Conservation (phyloP, 768 basidiomycete species). For the Lactifluus pinguis region DNA sequence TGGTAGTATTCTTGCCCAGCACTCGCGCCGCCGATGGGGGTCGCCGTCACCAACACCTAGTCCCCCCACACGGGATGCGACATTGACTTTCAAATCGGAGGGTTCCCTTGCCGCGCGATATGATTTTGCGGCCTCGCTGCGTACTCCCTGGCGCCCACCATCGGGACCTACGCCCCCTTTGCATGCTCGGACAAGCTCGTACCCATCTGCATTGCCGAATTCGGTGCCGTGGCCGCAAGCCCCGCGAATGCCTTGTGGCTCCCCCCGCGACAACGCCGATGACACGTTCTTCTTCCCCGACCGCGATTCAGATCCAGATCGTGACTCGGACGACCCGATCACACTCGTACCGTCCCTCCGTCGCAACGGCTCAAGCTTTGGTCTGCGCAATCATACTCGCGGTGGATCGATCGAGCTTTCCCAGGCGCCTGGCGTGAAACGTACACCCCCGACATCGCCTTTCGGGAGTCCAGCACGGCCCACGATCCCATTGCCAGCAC, state of each 20-base stretch:
- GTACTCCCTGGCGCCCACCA: conserved; percentile 36
- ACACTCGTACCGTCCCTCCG: conserved; percentile 9
- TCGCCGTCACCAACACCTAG: conserved; percentile 17
- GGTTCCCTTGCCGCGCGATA: conserved; percentile 46
- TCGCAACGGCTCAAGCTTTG: conserved; percentile 1
- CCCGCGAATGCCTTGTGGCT: neutral
- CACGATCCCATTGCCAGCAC: neutral
- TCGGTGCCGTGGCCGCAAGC: conserved; percentile 34
- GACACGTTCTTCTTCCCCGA: neutral
- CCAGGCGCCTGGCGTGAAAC: conserved; percentile 3
- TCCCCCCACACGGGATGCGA: conserved; percentile 8
- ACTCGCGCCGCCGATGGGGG: conserved; percentile 16
- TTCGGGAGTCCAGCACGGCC: conserved; percentile 2
- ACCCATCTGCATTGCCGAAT: conserved; percentile 33
- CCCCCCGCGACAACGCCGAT: conserved; percentile 1
- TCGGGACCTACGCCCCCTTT: conserved; percentile 20
- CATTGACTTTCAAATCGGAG: conserved; percentile 25
- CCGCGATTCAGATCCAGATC: conserved; percentile 13
- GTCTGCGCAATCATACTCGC: conserved; percentile 13
- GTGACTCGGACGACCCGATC: conserved; percentile 11
- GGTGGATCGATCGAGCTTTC: conserved; percentile 5
- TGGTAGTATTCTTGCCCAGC: conserved; percentile 23
- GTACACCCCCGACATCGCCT: conserved; percentile 16
- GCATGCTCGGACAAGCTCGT: conserved; percentile 38
- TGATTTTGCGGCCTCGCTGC: conserved; percentile 45